Base-by-base conservation (phyloP, 139 green algal genomes). In the Pleodorina starrii region DNA sequence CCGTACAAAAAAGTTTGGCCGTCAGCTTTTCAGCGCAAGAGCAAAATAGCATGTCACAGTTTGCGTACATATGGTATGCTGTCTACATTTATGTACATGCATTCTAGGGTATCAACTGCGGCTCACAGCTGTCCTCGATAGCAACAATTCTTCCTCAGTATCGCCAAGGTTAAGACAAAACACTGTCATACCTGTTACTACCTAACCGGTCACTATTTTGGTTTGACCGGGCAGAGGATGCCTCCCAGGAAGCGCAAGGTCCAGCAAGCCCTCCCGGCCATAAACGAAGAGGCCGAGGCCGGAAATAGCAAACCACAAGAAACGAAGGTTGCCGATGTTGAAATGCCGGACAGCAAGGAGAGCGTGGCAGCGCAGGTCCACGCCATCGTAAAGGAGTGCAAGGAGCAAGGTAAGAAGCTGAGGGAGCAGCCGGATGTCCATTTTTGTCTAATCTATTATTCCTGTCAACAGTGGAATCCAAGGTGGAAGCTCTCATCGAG, bases 221-320 rank as follows among this genome's bases (percentile, higher is more conserved):
- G 9, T 7, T 66, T 66, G 5, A 21, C 25, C 54, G 21, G 29
- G 17, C 54, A 5, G 29, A 66, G 54, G 54, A 84, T 84, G 76
- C 48, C 76, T 9, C 72, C 69, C 7, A 51, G 50, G 27, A 84
- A 84, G 36, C 76, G 76, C 3, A 84, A 84, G 38, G 76, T n/a
- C 9, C 48, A 69, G 50, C 76, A 69, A 7, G 48, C 32, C 10
- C 32, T 69, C 19, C 42, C 76, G 12, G 48, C 48, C 5, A 69
- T 84, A 1, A 32, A 44, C 21, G 76, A 84, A 17, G 76, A 84
- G 40, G 48, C 44, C 3, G 9, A 84, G 32, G 48, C 29, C 0
- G 35, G 29, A 19, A 48, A 10, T 17, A 84, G n/a, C 36, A 46
- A 36, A 17, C 48, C 10, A 27, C 44, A 35, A 19, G 3, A 23